Evolutionary conservation across 371 early-diverging fungal genomes (phyloP).

Genomic region (Amoeboradix gromovi): DNA sequence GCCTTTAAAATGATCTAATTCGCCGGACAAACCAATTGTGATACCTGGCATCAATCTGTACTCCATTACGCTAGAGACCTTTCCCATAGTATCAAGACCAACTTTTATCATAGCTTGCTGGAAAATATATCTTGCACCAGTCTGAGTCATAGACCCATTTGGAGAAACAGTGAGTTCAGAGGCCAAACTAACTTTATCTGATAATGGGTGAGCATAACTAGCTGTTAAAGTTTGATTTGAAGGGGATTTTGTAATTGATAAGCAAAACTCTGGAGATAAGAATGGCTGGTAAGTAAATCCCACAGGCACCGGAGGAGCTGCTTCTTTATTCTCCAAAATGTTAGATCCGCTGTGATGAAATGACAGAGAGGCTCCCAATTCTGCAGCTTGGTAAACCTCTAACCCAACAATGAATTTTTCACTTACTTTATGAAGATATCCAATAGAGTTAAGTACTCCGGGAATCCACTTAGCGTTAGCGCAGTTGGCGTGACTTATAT

Average conservation of each 20-base stretch:
- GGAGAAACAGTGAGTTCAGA: neutral
- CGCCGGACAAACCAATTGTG: neutral
- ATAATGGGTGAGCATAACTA: conserved; percentile 1
- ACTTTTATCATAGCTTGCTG: neutral
- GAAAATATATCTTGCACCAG: neutral
- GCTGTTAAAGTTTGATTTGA: neutral
- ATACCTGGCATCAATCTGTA: neutral
- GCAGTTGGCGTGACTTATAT: neutral
- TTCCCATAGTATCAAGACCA: neutral
- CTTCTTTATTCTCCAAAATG: neutral
- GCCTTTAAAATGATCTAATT: neutral
- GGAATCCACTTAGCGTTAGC: neutral
- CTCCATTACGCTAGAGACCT: neutral
- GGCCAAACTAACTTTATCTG: neutral
- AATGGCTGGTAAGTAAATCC: neutral
- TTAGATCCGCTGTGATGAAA: neutral
- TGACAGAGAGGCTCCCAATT: neutral
- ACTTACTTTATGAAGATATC: neutral
- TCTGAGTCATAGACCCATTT: neutral
- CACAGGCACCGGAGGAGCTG: neutral
- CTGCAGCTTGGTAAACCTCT: neutral
- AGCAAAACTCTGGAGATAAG: neutral
- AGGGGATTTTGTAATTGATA: neutral
- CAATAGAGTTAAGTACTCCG: neutral
- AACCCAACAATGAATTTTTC: neutral